Conservation (phyloP, 768 basidiomycete genomes). For the Collybiopsis confluens region DNA sequence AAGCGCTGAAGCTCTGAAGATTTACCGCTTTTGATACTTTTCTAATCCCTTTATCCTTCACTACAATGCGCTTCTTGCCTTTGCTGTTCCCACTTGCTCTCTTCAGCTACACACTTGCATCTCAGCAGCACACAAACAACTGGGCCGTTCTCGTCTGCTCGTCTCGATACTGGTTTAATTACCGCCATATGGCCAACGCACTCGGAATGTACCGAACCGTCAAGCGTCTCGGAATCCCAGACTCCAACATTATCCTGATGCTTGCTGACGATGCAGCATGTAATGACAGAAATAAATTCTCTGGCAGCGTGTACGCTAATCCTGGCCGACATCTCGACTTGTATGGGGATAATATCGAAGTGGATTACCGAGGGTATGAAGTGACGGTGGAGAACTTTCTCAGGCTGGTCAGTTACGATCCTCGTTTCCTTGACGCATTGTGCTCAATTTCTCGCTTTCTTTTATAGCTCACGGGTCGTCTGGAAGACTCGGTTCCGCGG, state of each 20-base stretch:
- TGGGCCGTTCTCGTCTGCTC: slow-evolving; percentile 98
- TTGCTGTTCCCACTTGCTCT: neutral
- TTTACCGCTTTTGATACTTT: too few relatives aligned
- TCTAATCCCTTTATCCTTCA: too few relatives aligned
- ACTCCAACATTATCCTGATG: slow-evolving; percentile 99
- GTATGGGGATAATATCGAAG: slow-evolving; percentile 96
- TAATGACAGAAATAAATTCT: slow-evolving; percentile 86
- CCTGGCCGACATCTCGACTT: slow-evolving; percentile 77
- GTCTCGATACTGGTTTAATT: slow-evolving; percentile 98
- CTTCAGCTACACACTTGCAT: neutral
- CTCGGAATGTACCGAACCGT: slow-evolving; percentile 99
- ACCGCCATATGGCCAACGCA: slow-evolving; percentile 97
- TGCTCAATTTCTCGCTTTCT: neutral
- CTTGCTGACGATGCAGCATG: slow-evolving; percentile 95
- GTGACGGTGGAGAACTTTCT: slow-evolving; percentile 97
- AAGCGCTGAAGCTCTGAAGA: too few relatives aligned
- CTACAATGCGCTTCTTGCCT: neutral
- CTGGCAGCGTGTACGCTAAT: slow-evolving; percentile 91
- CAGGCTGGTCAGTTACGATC: slow-evolving; percentile 49
- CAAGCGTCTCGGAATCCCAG: slow-evolving; percentile 95
- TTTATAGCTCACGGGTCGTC: slow-evolving; percentile 46
- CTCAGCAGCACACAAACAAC: slow-evolving; percentile 82
- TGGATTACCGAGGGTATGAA: slow-evolving; percentile 97
- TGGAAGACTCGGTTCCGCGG: slow-evolving; percentile 79
- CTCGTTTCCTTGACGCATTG: slow-evolving; percentile 29